Base-by-base conservation (phyloP, 1,139 yeast species). In the Kodamaea fungicola region DNA sequence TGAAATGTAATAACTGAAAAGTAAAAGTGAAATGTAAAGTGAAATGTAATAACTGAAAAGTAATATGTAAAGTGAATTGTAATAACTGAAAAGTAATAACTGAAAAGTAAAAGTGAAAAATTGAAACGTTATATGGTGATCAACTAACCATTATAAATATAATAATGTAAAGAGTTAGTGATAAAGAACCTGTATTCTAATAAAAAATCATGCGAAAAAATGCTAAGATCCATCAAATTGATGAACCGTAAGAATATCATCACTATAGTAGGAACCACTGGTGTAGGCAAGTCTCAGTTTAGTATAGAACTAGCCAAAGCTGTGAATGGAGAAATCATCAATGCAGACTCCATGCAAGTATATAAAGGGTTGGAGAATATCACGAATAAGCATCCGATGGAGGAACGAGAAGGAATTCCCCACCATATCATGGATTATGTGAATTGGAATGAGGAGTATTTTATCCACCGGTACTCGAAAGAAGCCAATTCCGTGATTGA, bases 321-420 rank as follows among this genome's bases (percentile, higher is more conserved):
- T 16, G 71, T 85, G 40, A 76, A 82, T 57, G 98, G 98, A 13
- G 97, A 94, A 58, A 74, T 92, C 49, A 85, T 92, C 50, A 92
- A 92, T 61, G 96, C 96, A 0, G 99, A 92, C 58, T 88, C 97
- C 3, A 90, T 92, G 97, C 98, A 94, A 61, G 86, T 92, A 61
- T 92, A 92, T 58, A 62, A 68, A 28, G 81, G 78, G 1, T 62
- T 81, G 2, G 89, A 85, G 16, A 76, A 78, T 22, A 87, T 92
- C 46, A 88, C 98, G 27, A 94, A 94, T 55, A 92, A 92, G 52
- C 97, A 90, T 51, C 97, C 98, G 0, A 41, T 83, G 1, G 67
- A 64, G 0, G 97, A 92, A 48, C 67, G 96, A 28, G 68, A 72
- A 4, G 89, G 86, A 0, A 57, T 92, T 0, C 71, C 78, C 0